Evolutionary conservation across 208 protist genomes (phyloP).

Genomic region (Trypanosoma rangeli): DNA sequence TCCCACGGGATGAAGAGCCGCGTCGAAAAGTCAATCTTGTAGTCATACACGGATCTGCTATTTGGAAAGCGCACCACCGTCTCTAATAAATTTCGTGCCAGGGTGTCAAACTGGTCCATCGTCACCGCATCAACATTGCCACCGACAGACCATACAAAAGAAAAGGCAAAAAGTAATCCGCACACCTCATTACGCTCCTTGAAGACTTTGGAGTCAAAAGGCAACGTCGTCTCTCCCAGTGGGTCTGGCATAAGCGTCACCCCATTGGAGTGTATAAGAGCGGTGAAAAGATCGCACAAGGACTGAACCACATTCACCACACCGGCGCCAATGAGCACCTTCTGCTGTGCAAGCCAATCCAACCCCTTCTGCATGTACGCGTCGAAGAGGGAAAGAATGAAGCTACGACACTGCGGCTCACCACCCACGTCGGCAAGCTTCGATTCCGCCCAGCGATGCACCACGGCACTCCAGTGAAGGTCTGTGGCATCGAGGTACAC

Average conservation of each 20-base stretch:
- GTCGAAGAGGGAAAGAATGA: conserved; percentile 91
- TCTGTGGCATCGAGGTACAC: conserved; percentile 95
- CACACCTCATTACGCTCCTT: conserved; percentile 89
- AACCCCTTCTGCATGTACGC: conserved; percentile 85
- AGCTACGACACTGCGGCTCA: conserved; percentile 66
- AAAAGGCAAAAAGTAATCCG: conserved; percentile 93
- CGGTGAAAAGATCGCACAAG: conserved; percentile 91
- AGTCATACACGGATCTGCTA: conserved; percentile 93
- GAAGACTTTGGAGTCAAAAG: conserved; percentile 67
- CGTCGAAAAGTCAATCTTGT: conserved; percentile 88
- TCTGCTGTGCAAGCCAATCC: conserved; percentile 82
- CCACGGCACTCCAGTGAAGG: conserved; percentile 92
- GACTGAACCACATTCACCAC: conserved; percentile 93
- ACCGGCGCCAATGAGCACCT: conserved; percentile 84
- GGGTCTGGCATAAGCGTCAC: conserved; percentile 80
- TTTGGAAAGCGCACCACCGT: conserved; percentile 82
- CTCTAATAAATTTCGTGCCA: conserved; percentile 84
- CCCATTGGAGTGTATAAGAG: conserved; percentile 72
- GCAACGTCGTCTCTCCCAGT: conserved; percentile 40
- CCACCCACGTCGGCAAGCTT: conserved; percentile 60
- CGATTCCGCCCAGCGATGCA: conserved; percentile 88
- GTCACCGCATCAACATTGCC: conserved; percentile 88
- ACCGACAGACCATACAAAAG: conserved; percentile 96
- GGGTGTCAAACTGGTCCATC: conserved; percentile 93
- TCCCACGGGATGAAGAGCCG: conserved; percentile 87